Evolutionary conservation across 2,329 filamentous ascomycete genomes (phyloP).

Genomic region (Pseudopithomyces maydicus): DNA sequence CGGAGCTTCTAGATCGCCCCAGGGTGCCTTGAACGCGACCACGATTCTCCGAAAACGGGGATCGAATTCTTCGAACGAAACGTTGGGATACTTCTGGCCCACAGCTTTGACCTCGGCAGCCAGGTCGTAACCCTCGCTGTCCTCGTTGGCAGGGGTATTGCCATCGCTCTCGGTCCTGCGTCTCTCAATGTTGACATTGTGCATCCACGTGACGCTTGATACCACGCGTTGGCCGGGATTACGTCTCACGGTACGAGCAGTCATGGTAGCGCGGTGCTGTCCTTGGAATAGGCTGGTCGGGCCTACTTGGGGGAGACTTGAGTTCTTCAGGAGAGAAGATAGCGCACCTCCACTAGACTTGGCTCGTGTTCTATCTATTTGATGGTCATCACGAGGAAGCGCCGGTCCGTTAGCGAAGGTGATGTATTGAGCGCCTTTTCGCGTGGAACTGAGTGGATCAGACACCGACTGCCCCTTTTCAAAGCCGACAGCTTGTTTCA

Average conservation of each 20-base stretch:
- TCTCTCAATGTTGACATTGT: constrained; percentile 65
- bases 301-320: constrained; percentile 15
- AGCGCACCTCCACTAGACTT: constrained; percentile 26
- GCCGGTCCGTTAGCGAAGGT: constrained; percentile 70
- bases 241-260: constrained; percentile 56
- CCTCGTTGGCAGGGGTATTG: constrained; percentile 19
- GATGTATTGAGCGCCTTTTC: constrained; percentile 83
- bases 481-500: constrained; percentile 72
- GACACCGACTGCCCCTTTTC: constrained; percentile 69
- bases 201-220: constrained; percentile 68
- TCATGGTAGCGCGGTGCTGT: constrained; percentile 48
- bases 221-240: constrained; percentile 55
- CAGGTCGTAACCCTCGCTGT: constrained; percentile 41
- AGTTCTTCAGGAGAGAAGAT: constrained; percentile 33
- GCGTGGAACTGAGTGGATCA: constrained; percentile 72
- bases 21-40: constrained; percentile 65
- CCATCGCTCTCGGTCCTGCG: constrained; percentile 32
- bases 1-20: constrained; percentile 55
- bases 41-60: constrained; percentile 58
- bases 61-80: constrained; percentile 64
- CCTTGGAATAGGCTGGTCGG: constrained; percentile 1
- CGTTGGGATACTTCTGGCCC: constrained; percentile 64
- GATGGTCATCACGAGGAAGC: constrained; percentile 18
- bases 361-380: constrained; percentile 10
- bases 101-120: constrained; percentile 67